Evolutionary conservation across 1,284 basidiomycete species (phyloP), one percentile per base, ranked within the genome.

Genomic region (Mycocalia duriaeana): DNA sequence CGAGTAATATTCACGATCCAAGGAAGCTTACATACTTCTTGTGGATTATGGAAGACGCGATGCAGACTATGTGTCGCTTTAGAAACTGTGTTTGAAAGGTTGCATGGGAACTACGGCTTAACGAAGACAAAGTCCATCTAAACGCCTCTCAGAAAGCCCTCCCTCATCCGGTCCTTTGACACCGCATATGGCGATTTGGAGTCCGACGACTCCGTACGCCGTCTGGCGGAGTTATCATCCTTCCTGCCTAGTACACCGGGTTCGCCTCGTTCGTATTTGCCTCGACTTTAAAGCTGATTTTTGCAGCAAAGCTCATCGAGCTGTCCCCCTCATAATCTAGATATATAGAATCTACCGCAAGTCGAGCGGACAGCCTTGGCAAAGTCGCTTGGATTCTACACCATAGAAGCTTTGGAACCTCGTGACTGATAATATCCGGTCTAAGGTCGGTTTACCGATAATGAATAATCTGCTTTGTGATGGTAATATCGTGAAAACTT

Each of bases 381-480:
- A 11, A 91, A 91, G 63, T 70, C 90, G 42, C 68, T 90, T 31
- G 87, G 87, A 1, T 89, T 89, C 60, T 89, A 85, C 58, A 86
- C 85, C 0, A 75, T 89, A 36, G 82, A 86, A 57, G 79, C 31
- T 89, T 44, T 69, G 81, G 52, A 87, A 89, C 56, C 67, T 87
- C n/a, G 84, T 87, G 57, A 80, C 72, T 4, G 82, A 83, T 1
- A 66, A 63, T 5, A 73, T 80, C 1, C 80, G 84, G 57, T 75
- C 77, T 9, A 82, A 83, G 58, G 76, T 81, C 2, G 87, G 90
- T 58, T 67, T 91, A 16, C 68, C 90, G 2, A 81, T 90, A 9
- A 89, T 90, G 86, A 87, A 90, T 62, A 89, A 90, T 55, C 62
- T 90, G 9, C 90, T 91, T 60, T 88, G 81, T 59, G 69, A 77